phyloP scores from a whole-genome alignment of 495 filamentous ascomycete genomes.

The Tuber magnatum region DNA sequence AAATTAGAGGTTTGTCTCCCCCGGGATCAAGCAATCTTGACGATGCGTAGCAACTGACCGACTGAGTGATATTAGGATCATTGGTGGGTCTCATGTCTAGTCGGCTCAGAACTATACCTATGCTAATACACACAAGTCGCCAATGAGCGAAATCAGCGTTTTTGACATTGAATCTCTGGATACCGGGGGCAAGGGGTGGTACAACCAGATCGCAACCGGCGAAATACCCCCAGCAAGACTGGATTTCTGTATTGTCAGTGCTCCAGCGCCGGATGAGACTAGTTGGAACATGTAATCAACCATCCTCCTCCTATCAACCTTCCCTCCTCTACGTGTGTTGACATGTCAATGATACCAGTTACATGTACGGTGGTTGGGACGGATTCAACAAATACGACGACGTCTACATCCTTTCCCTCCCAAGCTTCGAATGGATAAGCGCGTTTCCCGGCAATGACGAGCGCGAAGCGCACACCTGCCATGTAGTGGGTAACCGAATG shows the following conservation, averaged over 20 bases:
- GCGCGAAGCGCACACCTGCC: slow-evolving; percentile 33
- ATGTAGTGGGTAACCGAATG: slow-evolving; percentile 33
- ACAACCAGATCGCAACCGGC: slow-evolving; percentile 49
- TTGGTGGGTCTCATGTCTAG: not conserved
- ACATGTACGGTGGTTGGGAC: slow-evolving; percentile 34
- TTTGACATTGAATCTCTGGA: slow-evolving; percentile 41
- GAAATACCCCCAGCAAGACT: slow-evolving; percentile 45
- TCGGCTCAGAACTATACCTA: not conserved
- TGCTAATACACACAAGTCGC: slow-evolving; percentile 8
- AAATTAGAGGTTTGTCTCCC: slow-evolving; percentile 7
- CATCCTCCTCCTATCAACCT: not conserved
- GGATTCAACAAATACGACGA: slow-evolving; percentile 43
- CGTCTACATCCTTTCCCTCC: slow-evolving; percentile 53
- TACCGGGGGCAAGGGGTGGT: slow-evolving; percentile 50
- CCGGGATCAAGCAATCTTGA: not conserved
- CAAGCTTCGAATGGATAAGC: slow-evolving; percentile 50
- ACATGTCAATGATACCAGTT: slow-evolving; percentile 6
- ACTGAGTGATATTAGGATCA: not conserved
- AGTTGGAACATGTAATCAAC: slow-evolving; percentile 48
- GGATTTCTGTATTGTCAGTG: slow-evolving; percentile 52
- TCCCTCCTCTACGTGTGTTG: not conserved
- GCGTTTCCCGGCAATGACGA: slow-evolving; percentile 18
- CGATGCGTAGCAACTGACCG: not conserved
- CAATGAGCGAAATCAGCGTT: slow-evolving; percentile 20
- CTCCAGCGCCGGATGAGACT: slow-evolving; percentile 51